These are phyloP conservation scores for Xylaria sp. DNA, from an alignment of 495 filamentous ascomycete genomes.

Conservation along the genomic window DNA sequence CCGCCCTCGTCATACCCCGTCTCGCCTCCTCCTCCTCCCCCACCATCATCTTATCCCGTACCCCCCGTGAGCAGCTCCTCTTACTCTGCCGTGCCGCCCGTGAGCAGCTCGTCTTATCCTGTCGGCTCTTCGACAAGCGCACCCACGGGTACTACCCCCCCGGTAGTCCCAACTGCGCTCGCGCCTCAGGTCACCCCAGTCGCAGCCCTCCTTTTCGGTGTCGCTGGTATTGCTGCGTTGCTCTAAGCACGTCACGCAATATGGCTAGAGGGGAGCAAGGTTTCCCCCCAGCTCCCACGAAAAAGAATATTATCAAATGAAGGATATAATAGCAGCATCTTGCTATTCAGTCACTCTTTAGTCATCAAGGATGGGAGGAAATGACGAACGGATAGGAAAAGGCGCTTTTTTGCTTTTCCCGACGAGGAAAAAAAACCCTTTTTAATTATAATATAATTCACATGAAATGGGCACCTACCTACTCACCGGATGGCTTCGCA, in stretches of 20 bases:
- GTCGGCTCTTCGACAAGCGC: conserved; percentile 19
- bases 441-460: conserved; percentile 19
- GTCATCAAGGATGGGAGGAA: background rate
- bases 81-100: background rate
- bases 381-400: background rate
- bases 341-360: background rate
- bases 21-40: background rate
- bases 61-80: background rate
- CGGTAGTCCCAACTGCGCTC: conserved; percentile 39
- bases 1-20: background rate
- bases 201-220: conserved; percentile 45
- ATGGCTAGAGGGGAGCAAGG: background rate
- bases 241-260: conserved; percentile 35
- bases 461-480: background rate
- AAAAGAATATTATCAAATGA: background rate
- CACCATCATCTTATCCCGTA: background rate
- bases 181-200: conserved; percentile 38
- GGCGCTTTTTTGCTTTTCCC: background rate
- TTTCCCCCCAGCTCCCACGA: background rate
- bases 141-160: conserved; percentile 20
- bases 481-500: background rate
- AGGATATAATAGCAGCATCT: background rate
- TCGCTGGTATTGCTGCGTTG: conserved; percentile 46
- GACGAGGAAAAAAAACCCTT: background rate
- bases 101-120: background rate